Percentiles rank a stretch among this genome's conserved stretches.
phyloP scores from a whole-genome alignment of 2,329 filamentous ascomycete species.

The Cylindrodendrum hubeiense region DNA sequence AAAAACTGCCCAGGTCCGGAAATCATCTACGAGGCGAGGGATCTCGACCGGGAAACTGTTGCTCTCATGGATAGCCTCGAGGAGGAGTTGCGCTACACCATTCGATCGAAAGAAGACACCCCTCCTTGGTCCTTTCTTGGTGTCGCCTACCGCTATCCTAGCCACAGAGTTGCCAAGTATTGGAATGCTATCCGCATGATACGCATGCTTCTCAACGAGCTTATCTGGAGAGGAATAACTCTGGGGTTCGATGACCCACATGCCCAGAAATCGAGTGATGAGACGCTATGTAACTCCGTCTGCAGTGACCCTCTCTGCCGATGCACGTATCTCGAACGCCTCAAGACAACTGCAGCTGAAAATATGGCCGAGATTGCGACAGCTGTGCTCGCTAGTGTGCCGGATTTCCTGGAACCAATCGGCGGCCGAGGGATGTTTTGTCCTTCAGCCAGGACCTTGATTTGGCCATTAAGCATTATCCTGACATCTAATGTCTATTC shows the following conservation, averaged over 20 bases:
- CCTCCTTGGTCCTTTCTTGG: slow-evolving; percentile 29
- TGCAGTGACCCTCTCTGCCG: background rate
- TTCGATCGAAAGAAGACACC: slow-evolving; percentile 5
- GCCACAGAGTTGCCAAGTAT: slow-evolving; percentile 34
- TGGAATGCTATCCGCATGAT: slow-evolving; percentile 44
- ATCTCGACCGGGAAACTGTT: slow-evolving; percentile 31
- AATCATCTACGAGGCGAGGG: slow-evolving; percentile 33
- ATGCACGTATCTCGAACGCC: slow-evolving; percentile 7
- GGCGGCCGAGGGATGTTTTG: slow-evolving; percentile 27
- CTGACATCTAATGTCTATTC: slow-evolving; percentile 24
- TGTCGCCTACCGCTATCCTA: slow-evolving; percentile 36
- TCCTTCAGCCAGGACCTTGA: slow-evolving; percentile 37
- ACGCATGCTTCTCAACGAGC: slow-evolving; percentile 39
- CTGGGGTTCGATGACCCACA: background rate
- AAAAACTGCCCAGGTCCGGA: background rate
- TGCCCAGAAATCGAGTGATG: background rate
- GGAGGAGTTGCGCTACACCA: slow-evolving; percentile 12
- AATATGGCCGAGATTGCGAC: slow-evolving; percentile 34
- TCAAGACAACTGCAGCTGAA: slow-evolving; percentile 14
- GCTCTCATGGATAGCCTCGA: slow-evolving; percentile 6
- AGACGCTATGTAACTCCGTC: background rate
- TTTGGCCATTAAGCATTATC: slow-evolving; percentile 41
- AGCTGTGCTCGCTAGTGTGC: slow-evolving; percentile 39
- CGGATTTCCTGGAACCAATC: slow-evolving; percentile 29
- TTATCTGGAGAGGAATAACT: slow-evolving; percentile 21